Evolutionary conservation across 1,284 basidiomycete genomes (phyloP), one percentile per base, ranked within the genome.

Genomic region (Prillingera fragicola): DNA sequence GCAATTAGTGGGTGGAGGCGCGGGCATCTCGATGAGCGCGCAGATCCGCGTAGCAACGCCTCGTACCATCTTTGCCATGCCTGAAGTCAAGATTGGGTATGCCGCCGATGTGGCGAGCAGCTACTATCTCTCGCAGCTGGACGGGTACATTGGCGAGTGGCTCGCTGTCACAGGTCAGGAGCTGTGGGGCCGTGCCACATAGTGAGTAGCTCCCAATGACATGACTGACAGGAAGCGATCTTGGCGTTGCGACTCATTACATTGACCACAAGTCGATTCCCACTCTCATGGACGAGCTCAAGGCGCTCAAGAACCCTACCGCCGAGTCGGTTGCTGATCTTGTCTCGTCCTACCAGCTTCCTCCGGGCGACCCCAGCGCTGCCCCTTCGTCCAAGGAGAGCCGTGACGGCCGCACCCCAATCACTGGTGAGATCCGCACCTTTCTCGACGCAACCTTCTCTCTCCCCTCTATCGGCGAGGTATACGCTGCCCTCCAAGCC

Each of bases 21-120:
- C 88, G 21, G 95, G 95, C 33, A 78, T 98, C 37, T 78, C 82
- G 18, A 80, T 85, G 8, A 81, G 86, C 52, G 92, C 91, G 3
- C 80, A 84, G 0, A 90, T 98, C 71, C 79, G 94, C 49, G 80
- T 99, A 45, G 91, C 91, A 5, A 97, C 94, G 1, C 88, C 95
- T 67, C 85, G 85, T 23, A 96, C 94, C 1, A 50, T 78, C 1
- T 87, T 91, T 65, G 86, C 91, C 13, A 97, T 97, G 92, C 95
- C 95, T 19, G 91, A 96, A 72, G 86, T 86, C 12, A 87, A 86
- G 62, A 91, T 92, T 54, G 89, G 74, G 1, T 73, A 72, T 41
- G 55, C 67, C 3, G 70, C 70, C 8, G 70, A 71, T 43, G 91
- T 98, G 33, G 95, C 94, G 22, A 85, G 85, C 24, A 90, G 81